Evolutionary conservation across 805 yeast species (phyloP), one percentile per base, ranked within the genome.

Genomic region (Candida montana): DNA sequence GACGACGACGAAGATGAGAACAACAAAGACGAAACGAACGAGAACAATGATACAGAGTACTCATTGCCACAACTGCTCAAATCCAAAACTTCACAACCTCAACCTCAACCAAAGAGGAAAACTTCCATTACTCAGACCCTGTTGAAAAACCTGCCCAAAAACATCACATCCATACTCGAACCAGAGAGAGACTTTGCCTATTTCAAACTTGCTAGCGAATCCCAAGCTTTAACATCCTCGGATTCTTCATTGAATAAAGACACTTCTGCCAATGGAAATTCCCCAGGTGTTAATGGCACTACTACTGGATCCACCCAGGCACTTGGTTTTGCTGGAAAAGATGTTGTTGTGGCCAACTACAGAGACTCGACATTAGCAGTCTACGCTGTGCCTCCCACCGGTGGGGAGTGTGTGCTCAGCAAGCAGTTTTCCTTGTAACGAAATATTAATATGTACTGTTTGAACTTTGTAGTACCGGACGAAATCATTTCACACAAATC

Each of bases 161-260:
- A 57, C 34, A 41, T 60, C 33, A 50, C 79, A 11, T 74, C 83
- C 2, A 77, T 80, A 6, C 54, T 80, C 33, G 84, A 80, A 49
- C 87, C 87, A 2, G 74, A 79, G 16, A 57, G 87, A 39, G 83
- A 80, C 46, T 80, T 75, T 64, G 84, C 85, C 3, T 75, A 69
- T 24, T 63, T 79, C 33, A 77, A 72, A 48, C 61, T 79, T 26
- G 57, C 62, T 3, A 21, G 9, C 24, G 9, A 21, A 7, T 7
- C 6, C 24, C 29, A 26, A 26, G 11, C 29, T 13, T 17, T 15
- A 9, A n/a, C 19, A 7, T 37, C 40, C 1, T 21, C 37, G 11
- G 11, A 5, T 13, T 21, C 37, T 16, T 17, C 39, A 5, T 17
- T 23, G 15, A 4, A n/a, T n/a, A n/a, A n/a, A n/a, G n/a, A n/a